Percentiles rank a stretch among this genome's conserved stretches.
Evolutionary conservation across 768 basidiomycete genomes (phyloP).

Genomic region (Imleria badia): DNA sequence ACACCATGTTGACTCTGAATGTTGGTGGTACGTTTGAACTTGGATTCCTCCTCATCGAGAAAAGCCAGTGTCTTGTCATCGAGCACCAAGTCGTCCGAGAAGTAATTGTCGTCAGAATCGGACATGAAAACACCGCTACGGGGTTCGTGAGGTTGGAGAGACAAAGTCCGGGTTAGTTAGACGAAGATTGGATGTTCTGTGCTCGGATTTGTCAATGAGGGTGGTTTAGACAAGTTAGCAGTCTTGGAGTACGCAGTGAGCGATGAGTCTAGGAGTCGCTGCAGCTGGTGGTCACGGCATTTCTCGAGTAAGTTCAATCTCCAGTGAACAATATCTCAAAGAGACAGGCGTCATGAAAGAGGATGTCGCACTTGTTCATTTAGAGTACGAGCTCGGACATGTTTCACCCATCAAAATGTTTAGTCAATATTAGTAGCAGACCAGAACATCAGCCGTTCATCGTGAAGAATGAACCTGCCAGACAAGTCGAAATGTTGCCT

Average conservation of each 20-base stretch:
- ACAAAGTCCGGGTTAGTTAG: neutral
- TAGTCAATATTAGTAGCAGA: neutral
- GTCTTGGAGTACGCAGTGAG: neutral
- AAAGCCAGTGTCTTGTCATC: conserved; percentile 62
- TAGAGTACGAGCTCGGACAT: neutral
- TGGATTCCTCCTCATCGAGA: conserved; percentile 58
- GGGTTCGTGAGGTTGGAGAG: neutral
- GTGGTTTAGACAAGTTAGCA: neutral
- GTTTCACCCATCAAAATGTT: neutral
- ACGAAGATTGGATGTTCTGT: neutral
- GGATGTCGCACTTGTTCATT: neutral
- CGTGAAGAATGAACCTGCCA: too few species aligned
- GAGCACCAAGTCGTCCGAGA: conserved; percentile 60
- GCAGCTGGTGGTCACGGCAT: too few species aligned
- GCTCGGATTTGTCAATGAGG: neutral
- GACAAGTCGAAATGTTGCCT: neutral
- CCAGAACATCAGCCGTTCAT: neutral
- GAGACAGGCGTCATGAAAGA: neutral
- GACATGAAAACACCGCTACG: conserved; percentile 43
- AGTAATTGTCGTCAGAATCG: conserved; percentile 68
- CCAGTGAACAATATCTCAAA: neutral
- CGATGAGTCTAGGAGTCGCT: neutral
- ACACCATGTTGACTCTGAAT: conserved; percentile 25
- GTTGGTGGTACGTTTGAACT: conserved; percentile 27
- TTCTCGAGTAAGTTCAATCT: too few species aligned